These are phyloP conservation scores for Chaetomium olivaceum DNA, from an alignment of 2,329 filamentous ascomycete species.

Conservation along the genomic window DNA sequence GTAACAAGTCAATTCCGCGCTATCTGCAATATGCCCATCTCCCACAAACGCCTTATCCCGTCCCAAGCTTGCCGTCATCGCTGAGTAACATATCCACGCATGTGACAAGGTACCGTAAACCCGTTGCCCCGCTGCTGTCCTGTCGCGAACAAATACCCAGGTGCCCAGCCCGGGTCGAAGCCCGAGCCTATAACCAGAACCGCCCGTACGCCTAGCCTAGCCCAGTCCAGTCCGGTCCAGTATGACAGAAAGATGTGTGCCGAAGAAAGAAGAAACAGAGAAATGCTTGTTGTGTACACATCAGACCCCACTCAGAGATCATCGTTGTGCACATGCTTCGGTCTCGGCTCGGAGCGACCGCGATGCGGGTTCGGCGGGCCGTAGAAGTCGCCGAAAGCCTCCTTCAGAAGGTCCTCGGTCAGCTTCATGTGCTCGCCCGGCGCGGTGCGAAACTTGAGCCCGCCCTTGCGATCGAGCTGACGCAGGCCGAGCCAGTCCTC, in stretches of 20 bases:
- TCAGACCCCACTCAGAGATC: conserved; percentile 25
- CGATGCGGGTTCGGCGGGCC: conserved; percentile 50
- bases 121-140: not conserved
- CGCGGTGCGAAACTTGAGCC: conserved; percentile 70
- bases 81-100: not conserved
- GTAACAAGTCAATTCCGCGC: not conserved
- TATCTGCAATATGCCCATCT: conserved; percentile 4
- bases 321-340: conserved; percentile 18
- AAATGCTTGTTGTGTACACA: not conserved
- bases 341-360: conserved; percentile 22
- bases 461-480: conserved; percentile 74
- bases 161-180: not conserved
- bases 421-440: conserved; percentile 85
- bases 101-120: conserved; percentile 9
- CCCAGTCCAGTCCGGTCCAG: conserved; percentile 3
- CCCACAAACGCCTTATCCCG: conserved; percentile 12
- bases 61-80: not conserved
- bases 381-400: conserved; percentile 68
- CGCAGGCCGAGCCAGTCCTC: conserved; percentile 94
- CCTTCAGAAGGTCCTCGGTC: conserved; percentile 62
- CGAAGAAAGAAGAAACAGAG: not conserved
- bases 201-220: not conserved
- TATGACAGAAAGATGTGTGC: conserved; percentile 2
- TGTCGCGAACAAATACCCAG: conserved; percentile 11
- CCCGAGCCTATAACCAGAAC: conserved; percentile 2